A percentile compares a stretch with the other conserved stretches of the same genome.
Evolutionary conservation across 495 filamentous ascomycete genomes (phyloP).

Genomic region (Apodospora peruviana): DNA sequence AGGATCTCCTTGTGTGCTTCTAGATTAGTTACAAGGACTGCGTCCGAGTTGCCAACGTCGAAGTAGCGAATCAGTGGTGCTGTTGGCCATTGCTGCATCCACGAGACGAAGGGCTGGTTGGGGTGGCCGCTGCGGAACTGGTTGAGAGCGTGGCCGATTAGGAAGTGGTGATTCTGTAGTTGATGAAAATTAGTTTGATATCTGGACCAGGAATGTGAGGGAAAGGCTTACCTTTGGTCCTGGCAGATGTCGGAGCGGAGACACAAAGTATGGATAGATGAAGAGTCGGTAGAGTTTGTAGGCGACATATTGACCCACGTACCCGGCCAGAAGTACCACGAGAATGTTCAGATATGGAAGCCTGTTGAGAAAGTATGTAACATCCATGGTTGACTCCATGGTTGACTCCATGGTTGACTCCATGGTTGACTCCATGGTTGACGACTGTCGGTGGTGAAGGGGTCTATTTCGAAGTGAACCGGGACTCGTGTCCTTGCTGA

Average conservation of each 20-base stretch:
- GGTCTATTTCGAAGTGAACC: too few species aligned
- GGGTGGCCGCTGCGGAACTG: constrained; percentile 6
- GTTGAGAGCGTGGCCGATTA: neutral
- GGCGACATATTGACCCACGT: constrained; percentile 14
- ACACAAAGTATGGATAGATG: constrained; percentile 18
- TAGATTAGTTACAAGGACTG: constrained; percentile 27
- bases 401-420: too few species aligned
- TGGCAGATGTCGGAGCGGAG: constrained; percentile 17
- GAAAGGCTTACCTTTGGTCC: constrained; percentile 13
- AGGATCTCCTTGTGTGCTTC: constrained; percentile 27
- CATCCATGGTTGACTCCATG: too few species aligned
- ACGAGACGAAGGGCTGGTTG: constrained; percentile 10
- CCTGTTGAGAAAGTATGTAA: too few species aligned
- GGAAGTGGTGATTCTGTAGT: constrained; percentile 14
- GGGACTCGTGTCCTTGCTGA: too few species aligned
- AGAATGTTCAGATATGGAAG: too few species aligned
- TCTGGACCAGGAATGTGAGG: neutral
- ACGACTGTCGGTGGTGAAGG: too few species aligned
- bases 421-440: too few species aligned
- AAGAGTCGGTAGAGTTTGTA: constrained; percentile 17
- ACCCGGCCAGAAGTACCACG: too few species aligned
- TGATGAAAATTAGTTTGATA: too few species aligned
- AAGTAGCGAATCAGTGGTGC: constrained; percentile 30
- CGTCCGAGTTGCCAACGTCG: constrained; percentile 23
- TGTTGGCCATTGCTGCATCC: constrained; percentile 27